Base-by-base conservation (phyloP, 129 eudicot species). In the Logfia minima region DNA sequence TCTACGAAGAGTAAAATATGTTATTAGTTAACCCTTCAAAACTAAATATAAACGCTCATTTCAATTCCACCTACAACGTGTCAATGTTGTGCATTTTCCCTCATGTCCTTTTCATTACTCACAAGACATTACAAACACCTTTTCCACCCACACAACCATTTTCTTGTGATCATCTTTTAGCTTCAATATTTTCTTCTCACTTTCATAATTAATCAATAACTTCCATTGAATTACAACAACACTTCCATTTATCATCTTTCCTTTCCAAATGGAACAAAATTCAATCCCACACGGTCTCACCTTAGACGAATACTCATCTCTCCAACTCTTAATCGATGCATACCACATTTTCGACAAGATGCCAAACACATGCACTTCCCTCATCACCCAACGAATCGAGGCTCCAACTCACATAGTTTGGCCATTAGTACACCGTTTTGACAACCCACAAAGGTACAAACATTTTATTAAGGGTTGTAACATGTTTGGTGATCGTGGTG, bases 371-470 rank as follows among this genome's bases (percentile, higher is more conserved):
- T 89, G 96, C 87, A 87, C 97, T 16, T 89, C 96, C 60, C 89
- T 92, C 34, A 81, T 92, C 75, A 86, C 90, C 0, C 97, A 89
- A 75, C 96, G 93, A 11, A 89, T 92, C 55, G 86, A 92, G 32
- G 96, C 97, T 0, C 97, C 97, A 4, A 79, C 85, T 5, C 51
- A 16, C 66, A 68, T 60, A 0, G 96, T 92, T 4, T 92, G 97
- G 97, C 96, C 92, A 5, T 65, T 88, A 0, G 86, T 92, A 22
- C 91, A 93, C 23, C 79, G 84, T 1, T 92, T 92, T 85, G 97
- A 89, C 58, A 92, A 92, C 85, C 97, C 97, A 3, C 96, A 89
- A 67, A 81, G 85, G 51, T 92, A 92, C 91, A 92, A 92, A 45
- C 97, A 92, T 84, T 92, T 92, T 77, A 92, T 92, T 79, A 92